Evolutionary conservation across 352 stramenopile species (phyloP).

Genomic region (Phytophthora constricta): DNA sequence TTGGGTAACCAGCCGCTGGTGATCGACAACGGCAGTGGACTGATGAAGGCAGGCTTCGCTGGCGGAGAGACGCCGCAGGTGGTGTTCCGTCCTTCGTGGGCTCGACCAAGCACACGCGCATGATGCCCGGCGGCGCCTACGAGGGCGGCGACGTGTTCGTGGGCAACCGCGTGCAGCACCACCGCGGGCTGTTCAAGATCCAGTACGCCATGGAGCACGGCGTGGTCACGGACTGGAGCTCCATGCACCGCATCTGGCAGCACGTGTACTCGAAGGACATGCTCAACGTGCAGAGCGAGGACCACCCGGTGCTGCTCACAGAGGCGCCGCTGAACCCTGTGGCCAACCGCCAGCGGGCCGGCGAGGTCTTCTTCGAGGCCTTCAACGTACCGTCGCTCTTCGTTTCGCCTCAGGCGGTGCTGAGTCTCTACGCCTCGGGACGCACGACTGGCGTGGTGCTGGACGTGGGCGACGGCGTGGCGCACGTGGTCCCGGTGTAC

Average conservation of each 20-base stretch:
- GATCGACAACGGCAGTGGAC: slow-evolving; percentile 87
- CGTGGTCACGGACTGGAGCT: slow-evolving; percentile 84
- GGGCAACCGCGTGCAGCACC: slow-evolving; percentile 78
- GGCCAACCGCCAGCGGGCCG: slow-evolving; percentile 76
- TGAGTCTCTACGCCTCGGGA: slow-evolving; percentile 90
- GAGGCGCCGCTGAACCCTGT: slow-evolving; percentile 83
- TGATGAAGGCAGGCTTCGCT: slow-evolving; percentile 86
- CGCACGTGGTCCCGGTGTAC: slow-evolving; percentile 88
- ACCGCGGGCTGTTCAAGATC: slow-evolving; percentile 84
- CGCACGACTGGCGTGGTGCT: slow-evolving; percentile 88
- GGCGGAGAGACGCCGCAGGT: slow-evolving; percentile 78
- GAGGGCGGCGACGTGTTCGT: slow-evolving; percentile 81
- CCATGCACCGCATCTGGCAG: slow-evolving; percentile 91
- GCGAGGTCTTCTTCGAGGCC: slow-evolving; percentile 88
- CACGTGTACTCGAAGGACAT: slow-evolving; percentile 91
- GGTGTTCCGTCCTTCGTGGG: slow-evolving; percentile 79
- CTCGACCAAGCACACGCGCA: slow-evolving; percentile 77
- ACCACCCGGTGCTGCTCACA: slow-evolving; percentile 86
- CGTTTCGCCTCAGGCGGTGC: slow-evolving; percentile 83
- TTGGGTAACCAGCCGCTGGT: slow-evolving; percentile 88
- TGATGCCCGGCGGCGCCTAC: slow-evolving; percentile 87
- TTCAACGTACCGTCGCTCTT: slow-evolving; percentile 90
- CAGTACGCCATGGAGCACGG: slow-evolving; percentile 90
- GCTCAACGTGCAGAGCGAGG: slow-evolving; percentile 87
- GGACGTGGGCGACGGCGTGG: slow-evolving; percentile 89